Evolutionary conservation across 805 yeast species (phyloP), one percentile per base, ranked within the genome.

Genomic region (Lipomyces starkeyi): DNA sequence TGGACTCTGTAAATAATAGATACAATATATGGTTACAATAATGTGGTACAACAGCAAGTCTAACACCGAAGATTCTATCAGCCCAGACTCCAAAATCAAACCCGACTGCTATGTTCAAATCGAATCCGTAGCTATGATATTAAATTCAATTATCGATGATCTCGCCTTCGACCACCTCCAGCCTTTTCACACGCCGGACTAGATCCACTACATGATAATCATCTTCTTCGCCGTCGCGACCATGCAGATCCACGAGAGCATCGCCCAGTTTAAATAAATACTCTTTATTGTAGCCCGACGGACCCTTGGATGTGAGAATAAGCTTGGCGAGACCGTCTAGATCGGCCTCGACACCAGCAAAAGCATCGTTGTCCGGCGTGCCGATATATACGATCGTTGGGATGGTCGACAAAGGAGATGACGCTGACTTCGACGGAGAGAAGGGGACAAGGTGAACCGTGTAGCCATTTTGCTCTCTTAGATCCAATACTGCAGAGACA

Each of bases 401-500:
- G 89, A 83, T 35, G 11, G 37, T 40, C n/a, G 47, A 29, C 43
- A 25, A 25, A 56, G 54, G 43, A 65, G 34, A 40, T 60, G 73
- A 43, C 22, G 32, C 20, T 37, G 62, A 47, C 8, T 20, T 35
- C 25, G 65, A 79, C 11, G 90, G 80, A 70, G 84, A 83, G 75
- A 92, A 91, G 4, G 86, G 86, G 2, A 92, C 88, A 27, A 82
- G 78, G 71, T 90, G 91, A 1, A 86, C 81, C 0, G 91, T 82
- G 77, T 93, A 93, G 0, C 98, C 98, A 75, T 92, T 93, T 77
- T 92, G 93, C 74, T 93, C 98, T 64, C 98, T 82, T 14, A 86
- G 83, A 73, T 93, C 97, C 61, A 93, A 81, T 73, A 91, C 89
- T 17, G 84, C 88, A 40, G 82, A 81, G 20, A 91, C 95, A 66